Conservation (phyloP, 2,329 filamentous ascomycete genomes). For the Apiospora marii region DNA sequence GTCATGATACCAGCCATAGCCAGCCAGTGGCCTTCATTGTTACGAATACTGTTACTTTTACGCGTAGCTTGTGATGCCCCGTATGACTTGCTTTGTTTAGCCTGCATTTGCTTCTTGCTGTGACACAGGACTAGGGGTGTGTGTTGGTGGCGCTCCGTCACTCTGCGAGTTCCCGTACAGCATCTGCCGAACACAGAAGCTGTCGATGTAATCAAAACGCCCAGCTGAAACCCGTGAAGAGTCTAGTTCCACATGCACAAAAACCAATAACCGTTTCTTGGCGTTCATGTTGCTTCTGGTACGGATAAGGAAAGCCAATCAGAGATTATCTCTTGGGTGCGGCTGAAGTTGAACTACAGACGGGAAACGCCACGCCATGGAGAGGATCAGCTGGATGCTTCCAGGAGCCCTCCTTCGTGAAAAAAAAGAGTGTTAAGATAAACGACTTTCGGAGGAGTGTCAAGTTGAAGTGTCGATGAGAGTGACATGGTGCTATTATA, state of each 20-base stretch:
- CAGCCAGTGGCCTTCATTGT: not conserved
- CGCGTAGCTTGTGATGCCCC: not conserved
- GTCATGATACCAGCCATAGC: not conserved
- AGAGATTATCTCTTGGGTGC: not conserved
- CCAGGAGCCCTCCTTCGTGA: not conserved
- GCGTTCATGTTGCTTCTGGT: not conserved
- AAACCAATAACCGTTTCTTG: constrained; percentile 10
- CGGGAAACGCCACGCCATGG: not conserved
- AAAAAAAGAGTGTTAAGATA: not conserved
- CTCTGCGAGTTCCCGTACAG: not conserved
- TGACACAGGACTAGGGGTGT: not conserved
- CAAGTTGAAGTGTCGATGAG: not conserved
- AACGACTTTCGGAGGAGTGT: not conserved
- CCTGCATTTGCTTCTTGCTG: not conserved
- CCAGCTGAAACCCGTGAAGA: constrained; percentile 5
- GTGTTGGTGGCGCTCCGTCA: not conserved
- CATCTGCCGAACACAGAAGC: not conserved
- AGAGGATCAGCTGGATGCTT: not conserved
- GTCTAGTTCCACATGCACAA: not conserved
- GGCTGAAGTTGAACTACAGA: not conserved
- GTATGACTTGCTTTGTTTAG: not conserved
- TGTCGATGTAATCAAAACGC: not conserved
- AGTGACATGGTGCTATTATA: not conserved
- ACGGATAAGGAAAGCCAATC: not conserved
- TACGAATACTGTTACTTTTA: not conserved